Conservation (phyloP, 306 rosid species). For the Quillaja saponaria region DNA sequence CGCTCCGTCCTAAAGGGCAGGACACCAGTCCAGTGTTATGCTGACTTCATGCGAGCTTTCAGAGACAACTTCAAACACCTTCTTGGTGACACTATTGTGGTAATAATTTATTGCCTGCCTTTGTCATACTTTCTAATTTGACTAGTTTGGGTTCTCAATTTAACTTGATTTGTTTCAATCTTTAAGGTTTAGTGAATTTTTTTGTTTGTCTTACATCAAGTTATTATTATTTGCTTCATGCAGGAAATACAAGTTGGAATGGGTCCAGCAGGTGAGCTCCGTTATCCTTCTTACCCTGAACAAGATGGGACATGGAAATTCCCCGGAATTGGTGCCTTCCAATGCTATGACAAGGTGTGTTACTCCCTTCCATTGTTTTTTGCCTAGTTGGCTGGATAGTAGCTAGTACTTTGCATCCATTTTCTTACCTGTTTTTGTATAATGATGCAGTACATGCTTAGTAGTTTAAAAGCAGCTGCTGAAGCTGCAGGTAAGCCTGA, state of each 20-base stretch:
- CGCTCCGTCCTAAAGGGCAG: conserved; percentile 92
- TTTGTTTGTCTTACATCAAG: conserved; percentile 10
- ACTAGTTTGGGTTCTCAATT: background rate
- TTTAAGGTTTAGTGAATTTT: background rate
- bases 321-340: conserved; percentile 98
- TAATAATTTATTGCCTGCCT: conserved; percentile 20
- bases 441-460: conserved; percentile 73
- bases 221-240: background rate
- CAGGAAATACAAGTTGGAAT: conserved; percentile 99
- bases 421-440: conserved; percentile 8
- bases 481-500: conserved; percentile 68
- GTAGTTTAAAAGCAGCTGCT: conserved; percentile 77
- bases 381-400: background rate
- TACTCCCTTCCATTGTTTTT: background rate
- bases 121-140: background rate
- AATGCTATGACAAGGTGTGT: conserved; percentile 89
- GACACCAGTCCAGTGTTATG: conserved; percentile 84
- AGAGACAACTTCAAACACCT: conserved; percentile 74
- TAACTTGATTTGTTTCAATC: background rate
- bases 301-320: conserved; percentile 84
- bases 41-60: conserved; percentile 92
- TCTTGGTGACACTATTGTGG: conserved; percentile 93
- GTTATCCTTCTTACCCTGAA: conserved; percentile 97
- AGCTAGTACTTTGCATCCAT: background rate
- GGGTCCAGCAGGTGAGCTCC: conserved; percentile 99